A percentile compares a stretch with the other conserved stretches of the same genome.
Evolutionary conservation across 257 asterid genomes (phyloP).

Genomic region (Solanum sparsipilum): DNA sequence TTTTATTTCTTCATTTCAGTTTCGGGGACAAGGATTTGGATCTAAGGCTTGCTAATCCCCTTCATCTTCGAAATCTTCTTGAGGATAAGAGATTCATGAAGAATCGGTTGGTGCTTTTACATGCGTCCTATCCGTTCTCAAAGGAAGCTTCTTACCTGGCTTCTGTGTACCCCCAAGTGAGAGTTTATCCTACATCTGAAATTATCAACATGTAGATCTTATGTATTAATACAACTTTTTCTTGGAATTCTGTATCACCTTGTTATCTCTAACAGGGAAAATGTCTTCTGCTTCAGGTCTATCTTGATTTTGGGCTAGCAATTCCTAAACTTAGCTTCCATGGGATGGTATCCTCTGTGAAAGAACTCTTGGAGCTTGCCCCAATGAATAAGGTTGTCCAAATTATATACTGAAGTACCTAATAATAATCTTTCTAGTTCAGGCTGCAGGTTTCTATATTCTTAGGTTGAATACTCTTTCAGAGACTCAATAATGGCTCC

Average conservation of each 20-base stretch:
- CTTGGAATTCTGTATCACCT: background rate
- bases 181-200: background rate
- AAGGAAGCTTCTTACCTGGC: conserved; percentile 93
- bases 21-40: conserved; percentile 92
- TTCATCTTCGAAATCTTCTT: conserved; percentile 76
- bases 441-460: background rate
- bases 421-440: background rate
- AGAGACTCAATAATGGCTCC: background rate
- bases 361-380: conserved; percentile 87
- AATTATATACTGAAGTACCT: background rate
- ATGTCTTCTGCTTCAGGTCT: conserved; percentile 39
- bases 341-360: conserved; percentile 86
- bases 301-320: conserved; percentile 92
- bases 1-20: conserved; percentile 25
- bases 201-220: background rate
- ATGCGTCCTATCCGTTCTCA: conserved; percentile 89
- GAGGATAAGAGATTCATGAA: conserved; percentile 72
- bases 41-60: conserved; percentile 82
- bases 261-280: background rate
- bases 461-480: background rate
- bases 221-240: conserved; percentile 2
- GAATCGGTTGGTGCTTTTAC: conserved; percentile 65
- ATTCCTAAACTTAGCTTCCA: conserved; percentile 94
- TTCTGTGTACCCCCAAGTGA: conserved; percentile 81
- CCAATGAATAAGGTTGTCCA: conserved; percentile 64